These are phyloP conservation scores for Cladobotryum protrusum DNA, from an alignment of 2,329 filamentous ascomycete species.

Conservation along the genomic window DNA sequence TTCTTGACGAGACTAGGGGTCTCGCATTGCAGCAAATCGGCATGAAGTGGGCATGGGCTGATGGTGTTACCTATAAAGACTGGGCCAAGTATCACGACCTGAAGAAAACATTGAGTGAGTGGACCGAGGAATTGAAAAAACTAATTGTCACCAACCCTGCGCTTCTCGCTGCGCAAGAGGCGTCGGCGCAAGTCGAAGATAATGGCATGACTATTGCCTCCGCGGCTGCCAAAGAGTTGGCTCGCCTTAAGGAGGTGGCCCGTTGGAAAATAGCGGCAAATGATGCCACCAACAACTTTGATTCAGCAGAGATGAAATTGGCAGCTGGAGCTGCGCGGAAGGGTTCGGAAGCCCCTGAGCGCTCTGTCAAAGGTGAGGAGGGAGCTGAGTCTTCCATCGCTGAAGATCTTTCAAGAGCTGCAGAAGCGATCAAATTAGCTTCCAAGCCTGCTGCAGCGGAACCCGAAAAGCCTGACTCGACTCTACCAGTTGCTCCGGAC, in stretches of 20 bases:
- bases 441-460: slow-evolving; percentile 14
- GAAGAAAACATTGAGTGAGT: slow-evolving; percentile 74
- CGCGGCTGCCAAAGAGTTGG: slow-evolving; percentile 71
- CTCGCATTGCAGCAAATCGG: slow-evolving; percentile 86
- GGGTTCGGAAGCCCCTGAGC: slow-evolving; percentile 16
- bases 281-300: slow-evolving; percentile 75
- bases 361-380: slow-evolving; percentile 3
- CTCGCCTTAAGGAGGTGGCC: slow-evolving; percentile 74
- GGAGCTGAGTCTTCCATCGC: slow-evolving; percentile 14
- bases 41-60: slow-evolving; percentile 93
- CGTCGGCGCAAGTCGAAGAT: slow-evolving; percentile 64
- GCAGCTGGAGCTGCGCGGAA: slow-evolving; percentile 42
- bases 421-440: neutral
- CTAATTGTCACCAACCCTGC: slow-evolving; percentile 69
- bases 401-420: neutral
- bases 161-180: slow-evolving; percentile 60
- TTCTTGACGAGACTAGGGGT: slow-evolving; percentile 75
- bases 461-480: no score
- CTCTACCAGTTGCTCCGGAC: no score
- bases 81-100: slow-evolving; percentile 93
- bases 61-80: slow-evolving; percentile 92
- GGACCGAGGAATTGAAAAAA: slow-evolving; percentile 74
- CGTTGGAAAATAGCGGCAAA: slow-evolving; percentile 73
- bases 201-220: slow-evolving; percentile 76
- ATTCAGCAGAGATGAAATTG: slow-evolving; percentile 56